Percentiles rank a stretch among this genome's conserved stretches.
phyloP scores from a whole-genome alignment of 2,329 filamentous ascomycete species.

The Keithomyces neogunnii region DNA sequence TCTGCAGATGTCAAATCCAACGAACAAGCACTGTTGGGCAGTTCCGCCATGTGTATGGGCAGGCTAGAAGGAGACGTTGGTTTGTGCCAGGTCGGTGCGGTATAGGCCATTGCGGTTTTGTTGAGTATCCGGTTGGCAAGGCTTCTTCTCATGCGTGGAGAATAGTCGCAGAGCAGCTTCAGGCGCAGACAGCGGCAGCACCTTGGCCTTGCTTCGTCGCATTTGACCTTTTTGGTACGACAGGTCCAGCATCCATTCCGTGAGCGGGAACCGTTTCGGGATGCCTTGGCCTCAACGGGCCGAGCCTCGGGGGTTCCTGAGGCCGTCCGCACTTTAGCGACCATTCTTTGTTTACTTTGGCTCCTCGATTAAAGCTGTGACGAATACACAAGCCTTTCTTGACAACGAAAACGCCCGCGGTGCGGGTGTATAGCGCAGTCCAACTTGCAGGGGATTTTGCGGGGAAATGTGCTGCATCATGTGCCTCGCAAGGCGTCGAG shows the following conservation, averaged over 20 bases:
- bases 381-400: too few species aligned
- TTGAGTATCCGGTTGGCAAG: background rate
- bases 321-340: too few species aligned
- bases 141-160: conserved; percentile 11
- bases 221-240: conserved; percentile 23
- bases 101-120: too few species aligned
- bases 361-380: too few species aligned
- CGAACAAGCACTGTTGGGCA: conserved; percentile 11
- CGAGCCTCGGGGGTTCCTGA: too few species aligned
- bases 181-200: conserved; percentile 19
- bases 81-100: background rate
- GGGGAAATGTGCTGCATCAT: too few species aligned
- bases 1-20: conserved; percentile 19
- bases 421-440: too few species aligned
- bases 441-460: too few species aligned
- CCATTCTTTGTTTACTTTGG: too few species aligned
- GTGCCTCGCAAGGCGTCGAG: too few species aligned
- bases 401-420: too few species aligned
- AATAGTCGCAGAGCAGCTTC: conserved; percentile 19
- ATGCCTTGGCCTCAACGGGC: background rate
- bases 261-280: conserved; percentile 11
- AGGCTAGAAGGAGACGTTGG: conserved; percentile 5
- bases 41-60: background rate
- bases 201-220: conserved; percentile 18
- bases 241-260: conserved; percentile 19